Evolutionary conservation across 148 eudicot genomes (phyloP).

Genomic region (Chenopodium suecicum): DNA sequence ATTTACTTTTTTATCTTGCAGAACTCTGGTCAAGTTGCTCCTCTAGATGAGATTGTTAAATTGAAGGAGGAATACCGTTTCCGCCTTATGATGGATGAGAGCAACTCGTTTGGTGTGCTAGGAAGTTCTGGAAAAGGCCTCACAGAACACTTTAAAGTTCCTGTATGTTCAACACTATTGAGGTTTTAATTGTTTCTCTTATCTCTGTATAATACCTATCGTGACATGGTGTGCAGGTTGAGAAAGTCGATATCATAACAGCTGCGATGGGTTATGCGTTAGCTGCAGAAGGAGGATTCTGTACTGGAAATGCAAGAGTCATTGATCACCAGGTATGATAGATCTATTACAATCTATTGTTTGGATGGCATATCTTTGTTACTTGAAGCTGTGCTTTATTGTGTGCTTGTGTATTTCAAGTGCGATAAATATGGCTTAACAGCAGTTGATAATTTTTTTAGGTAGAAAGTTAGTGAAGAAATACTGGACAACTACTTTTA

Average conservation of each 20-base stretch:
- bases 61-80: slow-evolving; percentile 85
- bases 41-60: slow-evolving; percentile 78
- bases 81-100: slow-evolving; percentile 86
- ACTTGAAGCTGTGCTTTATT: slow-evolving; percentile 2
- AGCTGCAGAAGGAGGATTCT: slow-evolving; percentile 97
- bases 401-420: not conserved
- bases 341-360: not conserved
- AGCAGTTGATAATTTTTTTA: not conserved
- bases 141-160: slow-evolving; percentile 71
- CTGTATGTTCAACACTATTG: slow-evolving; percentile 49
- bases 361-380: slow-evolving; percentile 7
- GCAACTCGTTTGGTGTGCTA: slow-evolving; percentile 93
- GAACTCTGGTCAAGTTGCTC: slow-evolving; percentile 98
- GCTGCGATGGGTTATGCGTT: slow-evolving; percentile 99
- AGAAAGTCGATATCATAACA: slow-evolving; percentile 84
- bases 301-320: slow-evolving; percentile 85
- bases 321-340: slow-evolving; percentile 85
- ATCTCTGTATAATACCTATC: not conserved
- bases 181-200: not conserved
- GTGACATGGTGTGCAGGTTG: slow-evolving; percentile 52
- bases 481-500: not conserved
- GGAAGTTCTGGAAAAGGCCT: slow-evolving; percentile 90
- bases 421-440: not conserved
- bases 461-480: too few species aligned
- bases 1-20: slow-evolving; percentile 32